Base-by-base conservation (phyloP, 2,329 filamentous ascomycete species). In the Cladorrhinum sp. region DNA sequence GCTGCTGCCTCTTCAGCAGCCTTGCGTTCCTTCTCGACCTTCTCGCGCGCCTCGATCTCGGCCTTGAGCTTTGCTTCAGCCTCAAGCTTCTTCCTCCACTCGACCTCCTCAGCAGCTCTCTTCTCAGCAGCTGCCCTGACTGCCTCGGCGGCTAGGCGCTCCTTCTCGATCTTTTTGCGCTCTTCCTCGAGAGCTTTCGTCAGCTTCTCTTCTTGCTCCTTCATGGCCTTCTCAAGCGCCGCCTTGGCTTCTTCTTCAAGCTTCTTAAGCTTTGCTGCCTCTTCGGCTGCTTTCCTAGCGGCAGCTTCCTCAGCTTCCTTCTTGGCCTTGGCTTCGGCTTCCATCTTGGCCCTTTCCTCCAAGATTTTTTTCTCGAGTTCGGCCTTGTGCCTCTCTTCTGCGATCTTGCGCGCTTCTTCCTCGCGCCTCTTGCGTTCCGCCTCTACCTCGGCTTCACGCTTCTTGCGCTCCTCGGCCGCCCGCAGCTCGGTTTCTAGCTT, bases 301-400 rank as follows among this genome's bases (percentile, higher is more conserved):
- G 81, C 80, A 27, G 79, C 79, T 2, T 77, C 73, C 66, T 77
- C 79, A 13, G 72, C 76, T 51, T 79, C 77, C 18, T 80, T 70
- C 59, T 77, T 75, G 0, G 74, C 72, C 41, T 72, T 75, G 52
- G 75, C 73, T 51, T 75, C 75, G 27, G 77, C 75, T 57, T 76
- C 77, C 23, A 78, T 77, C 62, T 78, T 81, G 69, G 82, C 81
- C 49, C 62, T 64, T 60, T 83, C 82, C 65, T 79, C 78, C 64
- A 74, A 73, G 16, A 72, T 73, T 3, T 75, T 77, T 65, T 79
- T 78, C 54, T 78, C 74, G 12, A 77, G 75, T 68, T 79, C 78
- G 41, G 73, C 74, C 57, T 74, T 74, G 3, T 71, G 69, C 20
- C 65, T 73, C 5, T 79, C 79, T 23, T 68, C 76, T 60, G 62